A percentile compares a stretch with the other conserved stretches of the same genome.
These are phyloP conservation scores for Sclerotinia nivalis DNA, from an alignment of 2,329 filamentous ascomycete genomes.

Conservation along the genomic window DNA sequence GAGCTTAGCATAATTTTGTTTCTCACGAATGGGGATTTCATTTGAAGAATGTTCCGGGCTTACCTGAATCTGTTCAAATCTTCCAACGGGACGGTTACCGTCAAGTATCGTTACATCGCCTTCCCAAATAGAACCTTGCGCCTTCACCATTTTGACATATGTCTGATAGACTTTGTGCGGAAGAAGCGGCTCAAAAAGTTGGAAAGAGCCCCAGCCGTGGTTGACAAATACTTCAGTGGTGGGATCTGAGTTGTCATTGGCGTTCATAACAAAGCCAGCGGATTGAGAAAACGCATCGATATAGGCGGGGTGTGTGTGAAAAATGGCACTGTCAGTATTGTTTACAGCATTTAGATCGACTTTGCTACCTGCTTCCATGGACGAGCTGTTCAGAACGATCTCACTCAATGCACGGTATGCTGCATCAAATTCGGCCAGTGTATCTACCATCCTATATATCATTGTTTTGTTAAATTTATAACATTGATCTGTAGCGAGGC, in stretches of 20 bases:
- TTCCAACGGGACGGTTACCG: neutral
- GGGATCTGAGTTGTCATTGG: neutral
- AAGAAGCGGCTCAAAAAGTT: neutral
- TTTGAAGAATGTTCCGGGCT: too few species aligned
- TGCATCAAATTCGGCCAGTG: too few species aligned
- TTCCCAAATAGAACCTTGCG: conserved; percentile 6
- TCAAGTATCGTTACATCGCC: conserved; percentile 4
- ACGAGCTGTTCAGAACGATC: neutral
- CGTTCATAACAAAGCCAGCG: conserved; percentile 20
- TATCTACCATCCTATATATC: too few species aligned
- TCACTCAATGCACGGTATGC: neutral
- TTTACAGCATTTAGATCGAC: too few species aligned
- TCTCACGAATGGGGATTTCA: too few species aligned
- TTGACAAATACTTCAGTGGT: conserved; percentile 5
- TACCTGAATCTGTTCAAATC: neutral
- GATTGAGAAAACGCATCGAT: conserved; percentile 8
- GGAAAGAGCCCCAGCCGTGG: conserved; percentile 15
- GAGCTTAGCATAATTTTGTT: too few species aligned
- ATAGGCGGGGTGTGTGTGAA: conserved; percentile 3
- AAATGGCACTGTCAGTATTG: neutral
- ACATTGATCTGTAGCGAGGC: too few species aligned
- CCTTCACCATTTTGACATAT: conserved; percentile 11
- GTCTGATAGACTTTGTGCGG: neutral
- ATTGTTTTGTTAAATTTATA: too few species aligned
- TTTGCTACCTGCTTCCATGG: too few species aligned